phyloP scores from a whole-genome alignment of 352 stramenopile species.

The Globisporangium radiosum region DNA sequence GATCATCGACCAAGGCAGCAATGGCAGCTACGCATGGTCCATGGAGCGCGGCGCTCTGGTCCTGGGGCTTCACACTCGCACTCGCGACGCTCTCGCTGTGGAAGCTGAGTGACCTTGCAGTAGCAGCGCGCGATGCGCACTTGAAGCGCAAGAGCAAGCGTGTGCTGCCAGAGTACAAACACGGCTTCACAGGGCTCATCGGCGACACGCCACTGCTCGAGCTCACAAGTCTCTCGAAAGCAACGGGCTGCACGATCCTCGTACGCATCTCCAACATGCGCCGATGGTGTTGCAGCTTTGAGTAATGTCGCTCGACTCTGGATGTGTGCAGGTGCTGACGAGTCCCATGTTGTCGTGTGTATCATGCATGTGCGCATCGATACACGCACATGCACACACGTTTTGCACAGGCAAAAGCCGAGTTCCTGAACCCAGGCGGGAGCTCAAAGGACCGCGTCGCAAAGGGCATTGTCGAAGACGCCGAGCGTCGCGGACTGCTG shows the following conservation, averaged over 20 bases:
- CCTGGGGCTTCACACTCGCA: conserved; percentile 49
- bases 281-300: not conserved
- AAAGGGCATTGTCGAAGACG: conserved; percentile 92
- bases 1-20: too few species aligned
- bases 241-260: conserved; percentile 88
- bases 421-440: conserved; percentile 96
- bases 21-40: conserved; percentile 4
- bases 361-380: too few species aligned
- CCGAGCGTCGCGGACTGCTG: conserved; percentile 86
- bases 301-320: not conserved
- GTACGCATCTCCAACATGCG: conserved; percentile 18
- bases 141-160: conserved; percentile 17
- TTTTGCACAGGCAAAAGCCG: conserved; percentile 82
- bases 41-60: conserved; percentile 39
- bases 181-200: conserved; percentile 85
- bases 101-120: conserved; percentile 55
- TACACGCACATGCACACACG: not conserved
- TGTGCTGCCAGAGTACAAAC: conserved; percentile 12
- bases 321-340: too few species aligned
- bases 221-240: conserved; percentile 84
- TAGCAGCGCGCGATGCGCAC: conserved; percentile 5
- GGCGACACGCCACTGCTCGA: conserved; percentile 92
- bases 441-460: conserved; percentile 97
- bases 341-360: too few species aligned
- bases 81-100: conserved; percentile 63